These are phyloP conservation scores for Puccinia hordei DNA, from an alignment of 1,284 basidiomycete species.

Conservation along the genomic window DNA sequence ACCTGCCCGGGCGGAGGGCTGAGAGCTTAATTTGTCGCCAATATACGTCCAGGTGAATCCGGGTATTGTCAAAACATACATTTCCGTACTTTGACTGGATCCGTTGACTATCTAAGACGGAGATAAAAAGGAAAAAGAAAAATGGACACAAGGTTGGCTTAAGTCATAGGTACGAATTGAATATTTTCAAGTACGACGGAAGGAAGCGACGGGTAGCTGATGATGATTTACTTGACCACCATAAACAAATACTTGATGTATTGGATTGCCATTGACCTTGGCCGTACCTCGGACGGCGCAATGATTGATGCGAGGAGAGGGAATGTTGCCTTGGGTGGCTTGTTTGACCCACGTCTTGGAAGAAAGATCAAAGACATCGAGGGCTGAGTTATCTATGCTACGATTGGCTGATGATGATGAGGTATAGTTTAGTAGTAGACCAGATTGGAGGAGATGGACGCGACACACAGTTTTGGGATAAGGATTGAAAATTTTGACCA, in stretches of 20 bases:
- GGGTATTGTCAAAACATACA: constrained; percentile 55
- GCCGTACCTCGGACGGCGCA: constrained; percentile 55
- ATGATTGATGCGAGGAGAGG: constrained; percentile 54
- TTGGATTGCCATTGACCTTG: constrained; percentile 54
- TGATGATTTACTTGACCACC: constrained; percentile 53
- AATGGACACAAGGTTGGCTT: not conserved
- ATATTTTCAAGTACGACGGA: not conserved
- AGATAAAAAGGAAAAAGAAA: not conserved
- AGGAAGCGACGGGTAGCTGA: not conserved
- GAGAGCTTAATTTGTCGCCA: constrained; percentile 52
- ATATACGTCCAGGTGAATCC: constrained; percentile 55
- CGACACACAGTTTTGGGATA: constrained; percentile 36
- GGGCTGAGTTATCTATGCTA: constrained; percentile 54
- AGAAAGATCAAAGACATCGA: constrained; percentile 57
- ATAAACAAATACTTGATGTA: constrained; percentile 55
- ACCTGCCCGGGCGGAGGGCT: constrained; percentile 55
- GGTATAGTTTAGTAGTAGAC: not conserved
- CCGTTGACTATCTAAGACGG: constrained; percentile 53
- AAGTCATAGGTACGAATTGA: not conserved
- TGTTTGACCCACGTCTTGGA: constrained; percentile 55
- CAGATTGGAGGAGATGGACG: not conserved
- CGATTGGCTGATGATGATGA: constrained; percentile 38
- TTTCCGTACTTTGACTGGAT: constrained; percentile 53
- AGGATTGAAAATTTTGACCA: constrained; percentile 52
- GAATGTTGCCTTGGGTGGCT: constrained; percentile 53